phyloP scores from a whole-genome alignment of 1,139 yeast species.

The Candida sojae region DNA sequence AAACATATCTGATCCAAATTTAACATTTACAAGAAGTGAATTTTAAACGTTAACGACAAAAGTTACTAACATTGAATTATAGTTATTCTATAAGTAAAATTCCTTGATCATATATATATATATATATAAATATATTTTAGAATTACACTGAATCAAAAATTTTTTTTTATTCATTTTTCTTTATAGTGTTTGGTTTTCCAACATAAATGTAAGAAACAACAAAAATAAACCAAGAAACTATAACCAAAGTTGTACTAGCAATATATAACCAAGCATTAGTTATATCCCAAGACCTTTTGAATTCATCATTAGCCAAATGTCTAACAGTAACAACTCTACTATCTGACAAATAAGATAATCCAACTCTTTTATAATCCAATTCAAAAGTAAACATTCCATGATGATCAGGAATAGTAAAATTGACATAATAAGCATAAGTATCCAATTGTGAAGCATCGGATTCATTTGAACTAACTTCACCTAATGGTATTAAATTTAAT shows the following conservation, averaged over 20 bases:
- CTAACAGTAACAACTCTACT: constrained; percentile 79
- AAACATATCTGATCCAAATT: constrained; percentile 14
- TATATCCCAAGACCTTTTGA: constrained; percentile 90
- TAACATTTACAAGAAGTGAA: background rate
- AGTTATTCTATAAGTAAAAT: background rate
- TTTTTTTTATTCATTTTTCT: constrained; percentile 30
- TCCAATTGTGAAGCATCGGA: constrained; percentile 34
- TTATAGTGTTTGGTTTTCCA: constrained; percentile 29
- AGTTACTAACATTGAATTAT: background rate
- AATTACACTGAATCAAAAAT: background rate
- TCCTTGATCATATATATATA: background rate
- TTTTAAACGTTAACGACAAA: too few relatives aligned
- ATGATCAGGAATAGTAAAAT: constrained; percentile 85
- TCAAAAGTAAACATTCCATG: constrained; percentile 94
- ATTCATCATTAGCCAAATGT: constrained; percentile 95
- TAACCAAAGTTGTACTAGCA: constrained; percentile 68
- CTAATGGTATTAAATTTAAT: constrained; percentile 52
- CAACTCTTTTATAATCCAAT: constrained; percentile 79
- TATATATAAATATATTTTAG: background rate
- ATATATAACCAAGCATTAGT: constrained; percentile 92
- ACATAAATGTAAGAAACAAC: constrained; percentile 63
- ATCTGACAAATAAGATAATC: constrained; percentile 67
- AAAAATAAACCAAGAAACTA: constrained; percentile 74
- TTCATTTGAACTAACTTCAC: constrained; percentile 41
- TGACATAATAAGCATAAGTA: constrained; percentile 33